Conservation (phyloP, 2,329 filamentous ascomycete genomes). For the Cladosporium austrohemisphaericum region DNA sequence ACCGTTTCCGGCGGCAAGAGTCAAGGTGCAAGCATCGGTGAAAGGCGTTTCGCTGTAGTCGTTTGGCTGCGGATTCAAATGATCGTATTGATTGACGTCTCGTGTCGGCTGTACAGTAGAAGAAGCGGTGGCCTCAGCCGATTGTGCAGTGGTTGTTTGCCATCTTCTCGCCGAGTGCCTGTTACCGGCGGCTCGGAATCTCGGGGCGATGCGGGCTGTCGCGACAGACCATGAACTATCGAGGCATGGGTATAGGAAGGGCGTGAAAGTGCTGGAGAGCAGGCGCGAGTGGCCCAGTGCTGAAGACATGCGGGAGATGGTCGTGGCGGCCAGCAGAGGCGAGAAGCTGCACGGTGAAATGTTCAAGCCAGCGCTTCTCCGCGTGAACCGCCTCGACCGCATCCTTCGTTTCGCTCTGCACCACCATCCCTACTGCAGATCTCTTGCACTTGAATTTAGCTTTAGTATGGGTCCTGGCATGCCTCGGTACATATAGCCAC, state of each 20-base stretch:
- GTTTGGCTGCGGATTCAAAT: slow-evolving; percentile 75
- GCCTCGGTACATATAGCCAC: too few relatives aligned
- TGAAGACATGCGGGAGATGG: slow-evolving; percentile 6
- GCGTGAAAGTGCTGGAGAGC: slow-evolving; percentile 38
- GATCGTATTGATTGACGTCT: slow-evolving; percentile 35
- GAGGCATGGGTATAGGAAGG: slow-evolving; percentile 46
- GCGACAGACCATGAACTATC: slow-evolving; percentile 20
- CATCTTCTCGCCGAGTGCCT: slow-evolving; percentile 22
- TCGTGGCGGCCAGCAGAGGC: too few relatives aligned
- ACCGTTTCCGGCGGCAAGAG: slow-evolving; percentile 72
- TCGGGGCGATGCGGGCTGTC: neutral
- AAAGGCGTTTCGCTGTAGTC: slow-evolving; percentile 83
- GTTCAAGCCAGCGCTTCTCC: too few relatives aligned
- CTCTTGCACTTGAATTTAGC: too few relatives aligned
- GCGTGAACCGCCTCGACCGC: too few relatives aligned
- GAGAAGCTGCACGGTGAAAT: too few relatives aligned
- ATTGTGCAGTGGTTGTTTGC: slow-evolving; percentile 20
- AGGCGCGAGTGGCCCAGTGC: slow-evolving; percentile 18
- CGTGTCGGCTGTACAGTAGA: neutral
- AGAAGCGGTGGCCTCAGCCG: neutral
- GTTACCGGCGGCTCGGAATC: slow-evolving; percentile 4
- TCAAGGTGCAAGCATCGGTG: slow-evolving; percentile 77
- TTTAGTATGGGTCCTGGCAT: too few relatives aligned
- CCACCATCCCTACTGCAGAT: too few relatives aligned
- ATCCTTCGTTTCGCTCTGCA: too few relatives aligned